Conservation (phyloP, 2,329 filamentous ascomycete genomes). For the Epicoccum nigrum region DNA sequence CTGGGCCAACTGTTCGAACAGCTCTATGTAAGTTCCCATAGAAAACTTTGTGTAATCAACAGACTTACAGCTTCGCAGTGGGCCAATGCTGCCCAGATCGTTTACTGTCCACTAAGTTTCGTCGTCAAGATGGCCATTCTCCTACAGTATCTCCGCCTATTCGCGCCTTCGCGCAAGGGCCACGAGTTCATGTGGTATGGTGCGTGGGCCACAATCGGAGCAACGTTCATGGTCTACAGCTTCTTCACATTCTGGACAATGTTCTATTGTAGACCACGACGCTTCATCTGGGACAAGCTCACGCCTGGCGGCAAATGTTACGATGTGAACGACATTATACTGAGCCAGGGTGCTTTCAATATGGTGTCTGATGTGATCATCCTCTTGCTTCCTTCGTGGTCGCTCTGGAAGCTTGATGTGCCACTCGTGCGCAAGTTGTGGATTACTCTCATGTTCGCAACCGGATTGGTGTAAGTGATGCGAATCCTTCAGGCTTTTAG, state of each 20-base stretch:
- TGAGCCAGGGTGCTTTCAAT: conserved; percentile 32
- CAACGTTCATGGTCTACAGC: conserved; percentile 31
- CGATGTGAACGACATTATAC: conserved; percentile 32
- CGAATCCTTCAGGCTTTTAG: background rate
- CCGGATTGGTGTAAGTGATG: conserved; percentile 34
- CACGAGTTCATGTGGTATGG: conserved; percentile 36
- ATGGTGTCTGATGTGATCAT: conserved; percentile 36
- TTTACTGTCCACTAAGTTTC: conserved; percentile 38
- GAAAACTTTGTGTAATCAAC: background rate
- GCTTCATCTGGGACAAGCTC: conserved; percentile 36
- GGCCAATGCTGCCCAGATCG: conserved; percentile 32
- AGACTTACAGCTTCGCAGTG: conserved; percentile 21
- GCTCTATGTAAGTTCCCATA: conserved; percentile 25
- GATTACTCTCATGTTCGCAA: conserved; percentile 32
- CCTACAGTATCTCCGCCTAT: conserved; percentile 36
- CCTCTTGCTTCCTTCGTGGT: conserved; percentile 29
- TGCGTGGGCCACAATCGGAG: conserved; percentile 26
- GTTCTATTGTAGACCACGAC: conserved; percentile 34
- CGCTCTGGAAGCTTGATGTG: conserved; percentile 32
- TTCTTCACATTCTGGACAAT: conserved; percentile 35
- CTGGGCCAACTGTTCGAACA: conserved; percentile 32
- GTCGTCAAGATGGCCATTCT: conserved; percentile 38
- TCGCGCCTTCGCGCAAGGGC: conserved; percentile 28
- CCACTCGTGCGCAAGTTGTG: conserved; percentile 32
- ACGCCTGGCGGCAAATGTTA: conserved; percentile 28